phyloP scores from a whole-genome alignment of 2,329 filamentous ascomycete genomes.

The Fusarium heterosporum region DNA sequence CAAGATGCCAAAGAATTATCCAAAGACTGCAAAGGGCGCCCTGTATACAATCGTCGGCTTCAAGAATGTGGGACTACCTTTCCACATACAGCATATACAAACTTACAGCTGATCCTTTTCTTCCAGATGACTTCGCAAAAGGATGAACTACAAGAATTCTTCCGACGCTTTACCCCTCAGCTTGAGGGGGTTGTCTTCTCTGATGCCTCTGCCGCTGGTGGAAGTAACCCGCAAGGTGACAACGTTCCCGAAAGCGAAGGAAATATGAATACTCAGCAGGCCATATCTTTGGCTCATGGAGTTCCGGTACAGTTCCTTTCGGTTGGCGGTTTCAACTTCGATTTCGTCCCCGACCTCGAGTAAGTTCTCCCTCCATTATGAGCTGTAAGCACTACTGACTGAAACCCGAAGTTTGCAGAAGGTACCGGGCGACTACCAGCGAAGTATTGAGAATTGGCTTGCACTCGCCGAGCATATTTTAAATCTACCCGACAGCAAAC shows the following conservation, averaged over 20 bases:
- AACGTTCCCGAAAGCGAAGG: constrained; percentile 50
- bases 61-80: constrained; percentile 48
- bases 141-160: constrained; percentile 67
- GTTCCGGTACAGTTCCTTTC: constrained; percentile 52
- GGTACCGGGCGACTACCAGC: constrained; percentile 43
- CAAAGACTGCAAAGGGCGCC: constrained; percentile 69
- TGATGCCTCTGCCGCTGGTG: constrained; percentile 67
- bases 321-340: constrained; percentile 48
- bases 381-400: too few relatives aligned
- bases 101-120: constrained; percentile 13
- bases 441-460: constrained; percentile 74
- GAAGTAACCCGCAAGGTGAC: constrained; percentile 61
- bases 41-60: constrained; percentile 71
- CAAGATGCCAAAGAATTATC: constrained; percentile 59
- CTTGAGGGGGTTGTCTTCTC: constrained; percentile 67
- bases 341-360: constrained; percentile 52
- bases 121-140: constrained; percentile 62
- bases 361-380: too few relatives aligned
- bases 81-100: background rate
- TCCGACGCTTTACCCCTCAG: constrained; percentile 64
- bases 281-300: constrained; percentile 50
- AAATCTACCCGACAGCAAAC: constrained; percentile 60
- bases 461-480: constrained; percentile 72
- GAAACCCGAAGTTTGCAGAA: constrained; percentile 22
- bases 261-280: constrained; percentile 55